Base-by-base conservation (phyloP, 1,139 yeast genomes). In the Kodamaea ohmeri region DNA sequence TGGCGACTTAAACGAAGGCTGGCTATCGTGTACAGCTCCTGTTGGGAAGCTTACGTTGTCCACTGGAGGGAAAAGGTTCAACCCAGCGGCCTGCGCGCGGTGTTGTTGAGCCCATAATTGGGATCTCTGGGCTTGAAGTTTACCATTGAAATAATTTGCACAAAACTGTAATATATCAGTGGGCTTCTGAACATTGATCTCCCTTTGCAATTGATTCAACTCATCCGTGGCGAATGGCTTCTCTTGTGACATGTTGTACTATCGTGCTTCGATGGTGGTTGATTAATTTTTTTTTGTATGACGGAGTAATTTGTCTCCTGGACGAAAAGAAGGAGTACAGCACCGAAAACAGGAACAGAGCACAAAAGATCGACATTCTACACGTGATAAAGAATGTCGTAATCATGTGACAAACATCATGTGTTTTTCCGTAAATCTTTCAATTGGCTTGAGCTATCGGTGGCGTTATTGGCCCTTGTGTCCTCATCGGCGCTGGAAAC, bases 131-230 rank as follows among this genome's bases (percentile, higher is more conserved):
- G 75, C 70, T 48, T 77, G 82, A 44, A 84, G 64, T 47, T 80
- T 76, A 36, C 70, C 58, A 52, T 74, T 75, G 65, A 84, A 84
- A 60, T 80, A 82, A 56, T 80, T 76, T 44, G 86, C 83, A 53
- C 90, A 81, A 61, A 83, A 85, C 56, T 84, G 90, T 45, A 84
- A 60, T 21, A 83, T 67, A 55, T 84, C 90, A 14, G 67, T 59
- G 2, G 95, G 95, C 50, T 80, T 76, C 51, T 78, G 76, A 38
- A 73, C 65, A 38, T 71, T 65, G 45, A 84, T 68, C 56, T 81
- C 87, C 52, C 70, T 73, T 58, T 80, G 81, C 57, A 82, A 77
- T 46, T 70, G 77, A 52, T 75, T 74, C 59, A 83, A 70, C 58
- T 81, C 88, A 42, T 76, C 50, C 27, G 51, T 45, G 34, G 45